Evolutionary conservation across 192 early-diverging fungal species (phyloP), one percentile per base, ranked within the genome.

Genomic region (Spizellomyces sp.): DNA sequence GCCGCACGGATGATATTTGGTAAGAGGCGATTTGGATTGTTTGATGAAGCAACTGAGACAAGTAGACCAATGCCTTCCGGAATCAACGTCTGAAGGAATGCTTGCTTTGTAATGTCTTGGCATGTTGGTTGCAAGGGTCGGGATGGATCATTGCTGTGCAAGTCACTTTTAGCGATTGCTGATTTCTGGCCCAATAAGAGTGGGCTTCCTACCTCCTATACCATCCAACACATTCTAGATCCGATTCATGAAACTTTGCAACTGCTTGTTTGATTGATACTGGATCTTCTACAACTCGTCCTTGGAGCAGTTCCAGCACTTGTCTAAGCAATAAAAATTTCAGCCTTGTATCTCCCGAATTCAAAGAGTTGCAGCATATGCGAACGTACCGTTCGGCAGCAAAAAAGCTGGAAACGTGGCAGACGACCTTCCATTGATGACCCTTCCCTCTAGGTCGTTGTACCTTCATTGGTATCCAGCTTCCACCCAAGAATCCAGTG

Each of bases 201-300:
- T 61, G 5, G 14, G 5, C 5, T 14, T 5, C 15, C 59, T 58
- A 70, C 67, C 67, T 75, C 43, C 69, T 14, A 63, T 71, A 76
- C 75, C 75, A 76, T 15, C 75, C 75, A 6, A 76, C 75, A 46
- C 75, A 70, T 58, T 76, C 69, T 0, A 62, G 42, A 42, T 50
- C 69, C 57, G 17, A 8, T 48, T 72, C 69, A 8, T 76, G 27
- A 22, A 76, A 76, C n/a, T 66, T 41, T 15, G 15, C 57, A 17
- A 76, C 61, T 1, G 75, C 75, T 10, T 48, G 12, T 10, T 47
- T 58, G 14, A 76, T 66, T 14, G 69, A 55, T 5, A 10, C 55
- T 15, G 61, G 54, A 21, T 59, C 60, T 71, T 76, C 75, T 22
- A 41, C 69, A 7, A 41, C 36, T 36, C 52, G 4, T 45, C 63